A percentile compares a stretch with the other conserved stretches of the same genome.
phyloP scores from a whole-genome alignment of 345 rosid genomes.

The Camelina neglecta region DNA sequence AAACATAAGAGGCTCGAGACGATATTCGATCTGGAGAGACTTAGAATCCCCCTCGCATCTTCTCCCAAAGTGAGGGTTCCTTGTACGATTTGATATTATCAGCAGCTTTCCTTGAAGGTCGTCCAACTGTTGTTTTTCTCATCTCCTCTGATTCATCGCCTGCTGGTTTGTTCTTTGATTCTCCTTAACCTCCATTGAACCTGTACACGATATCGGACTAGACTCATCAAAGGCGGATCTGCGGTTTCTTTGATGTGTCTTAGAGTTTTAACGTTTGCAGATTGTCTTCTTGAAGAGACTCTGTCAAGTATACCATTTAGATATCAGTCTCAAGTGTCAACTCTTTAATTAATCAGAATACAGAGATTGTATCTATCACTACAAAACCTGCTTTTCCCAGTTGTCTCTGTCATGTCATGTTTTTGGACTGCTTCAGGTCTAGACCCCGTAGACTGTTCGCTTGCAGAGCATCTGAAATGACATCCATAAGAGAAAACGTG shows the following conservation, averaged over 20 bases:
- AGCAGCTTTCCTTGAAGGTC: slow-evolving; percentile 63
- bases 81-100: slow-evolving; percentile 71
- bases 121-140: slow-evolving; percentile 48
- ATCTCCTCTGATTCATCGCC: slow-evolving; percentile 46
- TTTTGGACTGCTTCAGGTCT: slow-evolving; percentile 45
- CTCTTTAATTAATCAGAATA: slow-evolving; percentile 10
- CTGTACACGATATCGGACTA: slow-evolving; percentile 8
- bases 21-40: not conserved
- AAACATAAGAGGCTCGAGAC: not conserved
- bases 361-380: not conserved
- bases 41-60: slow-evolving; percentile 62
- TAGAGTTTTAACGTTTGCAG: slow-evolving; percentile 32
- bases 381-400: slow-evolving; percentile 47
- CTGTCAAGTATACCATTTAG: slow-evolving; percentile 35
- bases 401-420: slow-evolving; percentile 43
- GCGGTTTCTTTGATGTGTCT: slow-evolving; percentile 16
- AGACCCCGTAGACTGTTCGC: slow-evolving; percentile 44
- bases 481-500: not conserved
- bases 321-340: slow-evolving; percentile 22
- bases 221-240: slow-evolving; percentile 27
- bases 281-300: slow-evolving; percentile 44
- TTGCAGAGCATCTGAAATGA: slow-evolving; percentile 35
- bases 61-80: slow-evolving; percentile 66
- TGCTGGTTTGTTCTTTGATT: slow-evolving; percentile 24
- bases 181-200: slow-evolving; percentile 32